Conservation (phyloP, 2,329 filamentous ascomycete species). For the Paramyrothecium roridum region DNA sequence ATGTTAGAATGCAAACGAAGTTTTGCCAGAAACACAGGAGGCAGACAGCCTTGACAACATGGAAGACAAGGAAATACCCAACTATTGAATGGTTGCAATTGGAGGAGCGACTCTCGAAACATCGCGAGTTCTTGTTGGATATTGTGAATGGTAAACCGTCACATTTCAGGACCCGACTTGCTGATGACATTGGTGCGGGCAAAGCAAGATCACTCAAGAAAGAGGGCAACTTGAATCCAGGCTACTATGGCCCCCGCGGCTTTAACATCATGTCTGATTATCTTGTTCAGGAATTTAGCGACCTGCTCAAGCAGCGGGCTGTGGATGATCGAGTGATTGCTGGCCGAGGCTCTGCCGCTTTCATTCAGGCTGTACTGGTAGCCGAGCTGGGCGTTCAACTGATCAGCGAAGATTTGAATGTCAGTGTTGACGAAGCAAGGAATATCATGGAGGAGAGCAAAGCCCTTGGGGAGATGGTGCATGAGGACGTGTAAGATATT, state of each 20-base stretch:
- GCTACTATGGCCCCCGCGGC: constrained; percentile 81
- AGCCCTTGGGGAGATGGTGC: constrained; percentile 62
- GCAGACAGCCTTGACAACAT: constrained; percentile 45
- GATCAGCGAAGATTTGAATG: constrained; percentile 54
- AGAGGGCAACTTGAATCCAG: constrained; percentile 61
- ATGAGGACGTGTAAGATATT: constrained; percentile 48
- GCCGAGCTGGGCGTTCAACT: constrained; percentile 62
- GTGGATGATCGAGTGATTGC: constrained; percentile 64
- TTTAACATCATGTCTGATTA: constrained; percentile 68
- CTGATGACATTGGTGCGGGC: constrained; percentile 52
- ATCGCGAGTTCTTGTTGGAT: constrained; percentile 52
- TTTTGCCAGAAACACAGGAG: constrained; percentile 66
- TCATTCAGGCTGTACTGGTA: constrained; percentile 73
- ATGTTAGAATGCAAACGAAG: constrained; percentile 53
- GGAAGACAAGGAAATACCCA: constrained; percentile 60
- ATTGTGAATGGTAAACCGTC: constrained; percentile 61
- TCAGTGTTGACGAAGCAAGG: constrained; percentile 39
- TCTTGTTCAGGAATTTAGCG: constrained; percentile 58
- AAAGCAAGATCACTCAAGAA: constrained; percentile 58
- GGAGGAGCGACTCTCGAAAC: constrained; percentile 52
- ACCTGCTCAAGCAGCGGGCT: constrained; percentile 58
- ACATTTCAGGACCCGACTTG: constrained; percentile 58
- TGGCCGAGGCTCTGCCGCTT: constrained; percentile 62
- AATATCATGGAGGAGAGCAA: constrained; percentile 64
- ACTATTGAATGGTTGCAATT: constrained; percentile 66